Base-by-base conservation (phyloP, 176 grass and related monocot genomes). In the Hyparrhenia diplandra region DNA sequence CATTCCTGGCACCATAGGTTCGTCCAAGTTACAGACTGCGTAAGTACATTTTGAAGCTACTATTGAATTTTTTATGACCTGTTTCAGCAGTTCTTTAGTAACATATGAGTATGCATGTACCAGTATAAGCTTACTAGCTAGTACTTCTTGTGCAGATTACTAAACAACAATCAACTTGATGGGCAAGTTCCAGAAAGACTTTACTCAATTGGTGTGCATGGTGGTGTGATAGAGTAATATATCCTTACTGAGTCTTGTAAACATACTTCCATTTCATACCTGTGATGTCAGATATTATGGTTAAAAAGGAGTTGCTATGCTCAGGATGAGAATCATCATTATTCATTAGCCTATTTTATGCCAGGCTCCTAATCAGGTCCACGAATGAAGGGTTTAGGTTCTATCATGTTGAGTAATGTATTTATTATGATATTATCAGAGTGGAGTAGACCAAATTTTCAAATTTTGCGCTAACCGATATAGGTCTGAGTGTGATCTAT, bases 221-320 rank as follows among this genome's bases (percentile, higher is more conserved):
- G 97, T 83, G 96, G 96, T 36, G 84, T 95, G 62, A 99, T 99
- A 93, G 96, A 99, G 96, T 99, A 95, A 91, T 91, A 77, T 79
- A 41, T 51, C 47, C 47, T 67, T 28, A 54, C 37, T 31, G 10
- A 63, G 2, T 73, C 71, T 58, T 49, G 58, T 1, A 75, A 79
- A 71, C 25, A 41, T 34, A 74, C 20, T 21, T 47, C 28, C 24
- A 62, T 5, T 71, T 87, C 2, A 16, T 27, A 49, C 62, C 18
- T 39, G 37, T 66, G 59, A 51, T 74, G 4, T 68, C 55, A 80
- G 9, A 79, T 62, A 69, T 40, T 62, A 69, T 40, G 5, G 8
- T 49, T 36, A 25, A 6, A 63, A 52, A 52, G 69, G 68, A 69
- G 39, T 31, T 80, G 21, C 34, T 75, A 5, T 74, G 35, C 10